Conservation (phyloP, 1,284 basidiomycete species). For the Cutaneotrichosporon sp. region DNA sequence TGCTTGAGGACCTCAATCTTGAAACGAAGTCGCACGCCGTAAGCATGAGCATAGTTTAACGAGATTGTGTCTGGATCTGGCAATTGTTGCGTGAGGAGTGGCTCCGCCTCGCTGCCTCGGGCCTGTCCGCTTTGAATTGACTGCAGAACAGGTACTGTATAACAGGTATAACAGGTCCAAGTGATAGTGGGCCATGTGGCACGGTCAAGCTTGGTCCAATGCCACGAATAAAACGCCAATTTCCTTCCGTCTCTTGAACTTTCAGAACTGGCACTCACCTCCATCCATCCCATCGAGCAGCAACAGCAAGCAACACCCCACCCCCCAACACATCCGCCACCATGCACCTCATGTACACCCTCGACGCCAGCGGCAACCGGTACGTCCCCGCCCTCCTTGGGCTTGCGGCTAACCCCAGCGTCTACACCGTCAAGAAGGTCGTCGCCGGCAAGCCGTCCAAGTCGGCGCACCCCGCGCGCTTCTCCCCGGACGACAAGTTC, state of each 20-base stretch:
- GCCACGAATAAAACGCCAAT: not conserved
- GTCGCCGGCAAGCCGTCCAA: conserved; percentile 79
- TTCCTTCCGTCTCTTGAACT: conserved; percentile 1
- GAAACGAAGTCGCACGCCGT: too few species aligned
- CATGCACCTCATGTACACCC: conserved; percentile 94
- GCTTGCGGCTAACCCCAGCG: conserved; percentile 16
- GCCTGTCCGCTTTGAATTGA: too few species aligned
- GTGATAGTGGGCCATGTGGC: too few species aligned
- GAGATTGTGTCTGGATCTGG: too few species aligned
- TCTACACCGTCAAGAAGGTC: conserved; percentile 92
- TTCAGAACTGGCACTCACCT: not conserved
- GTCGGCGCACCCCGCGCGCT: conserved; percentile 93
- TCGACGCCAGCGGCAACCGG: conserved; percentile 71
- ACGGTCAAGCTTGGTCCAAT: too few species aligned
- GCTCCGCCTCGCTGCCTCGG: too few species aligned
- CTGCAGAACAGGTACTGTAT: too few species aligned
- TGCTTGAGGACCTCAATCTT: too few species aligned
- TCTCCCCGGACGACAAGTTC: conserved; percentile 98
- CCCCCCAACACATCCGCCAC: conserved; percentile 32
- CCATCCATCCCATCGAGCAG: not conserved
- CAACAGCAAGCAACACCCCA: conserved; percentile 3
- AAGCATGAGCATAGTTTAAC: too few species aligned
- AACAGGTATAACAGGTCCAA: too few species aligned
- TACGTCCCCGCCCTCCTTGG: conserved; percentile 22
- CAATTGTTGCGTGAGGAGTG: too few species aligned